A percentile compares a stretch with the other conserved stretches of the same genome.
phyloP scores from a whole-genome alignment of 768 basidiomycete species.

The Rhodotorula diobovata region DNA sequence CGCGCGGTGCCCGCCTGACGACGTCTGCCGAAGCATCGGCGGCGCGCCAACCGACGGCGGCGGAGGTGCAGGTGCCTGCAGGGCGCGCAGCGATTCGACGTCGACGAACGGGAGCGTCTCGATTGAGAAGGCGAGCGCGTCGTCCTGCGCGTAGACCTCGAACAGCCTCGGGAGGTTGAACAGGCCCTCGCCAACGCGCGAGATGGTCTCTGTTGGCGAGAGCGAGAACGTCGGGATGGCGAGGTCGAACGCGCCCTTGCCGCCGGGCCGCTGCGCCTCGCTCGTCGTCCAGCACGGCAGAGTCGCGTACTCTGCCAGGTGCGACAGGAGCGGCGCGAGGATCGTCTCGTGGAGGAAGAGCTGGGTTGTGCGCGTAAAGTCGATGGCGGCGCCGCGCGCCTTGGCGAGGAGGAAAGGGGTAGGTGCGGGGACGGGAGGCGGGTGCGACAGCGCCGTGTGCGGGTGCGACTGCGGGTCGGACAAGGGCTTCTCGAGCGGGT shows the following conservation, averaged over 20 bases:
- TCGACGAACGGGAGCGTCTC: conserved; percentile 72
- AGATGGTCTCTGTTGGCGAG: conserved; percentile 80
- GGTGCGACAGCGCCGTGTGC: neutral
- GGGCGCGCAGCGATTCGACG: conserved; percentile 48
- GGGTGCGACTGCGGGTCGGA: neutral
- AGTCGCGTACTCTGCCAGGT: conserved; percentile 66
- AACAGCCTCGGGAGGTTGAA: conserved; percentile 88
- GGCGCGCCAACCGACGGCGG: neutral
- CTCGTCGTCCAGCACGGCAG: conserved; percentile 61
- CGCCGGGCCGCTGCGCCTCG: conserved; percentile 53
- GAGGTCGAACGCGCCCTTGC: conserved; percentile 52
- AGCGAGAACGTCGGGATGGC: conserved; percentile 87
- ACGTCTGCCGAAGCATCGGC: conserved; percentile 2
- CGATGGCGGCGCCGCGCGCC: conserved; percentile 30
- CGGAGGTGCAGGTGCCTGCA: neutral
- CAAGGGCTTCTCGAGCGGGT: conserved; percentile 44
- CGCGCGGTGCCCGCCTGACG: conserved; percentile 3
- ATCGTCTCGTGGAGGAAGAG: conserved; percentile 73
- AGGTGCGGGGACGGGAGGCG: conserved; percentile 4
- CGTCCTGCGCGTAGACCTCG: conserved; percentile 83
- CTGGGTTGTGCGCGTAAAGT: conserved; percentile 58
- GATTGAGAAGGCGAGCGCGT: conserved; percentile 80
- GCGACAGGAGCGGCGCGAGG: conserved; percentile 70
- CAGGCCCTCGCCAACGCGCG: conserved; percentile 86
- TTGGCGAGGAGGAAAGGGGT: conserved; percentile 35